Evolutionary conservation across 345 rosid species (phyloP), one percentile per base, ranked within the genome.

Genomic region (Eucalyptus tenuipes): DNA sequence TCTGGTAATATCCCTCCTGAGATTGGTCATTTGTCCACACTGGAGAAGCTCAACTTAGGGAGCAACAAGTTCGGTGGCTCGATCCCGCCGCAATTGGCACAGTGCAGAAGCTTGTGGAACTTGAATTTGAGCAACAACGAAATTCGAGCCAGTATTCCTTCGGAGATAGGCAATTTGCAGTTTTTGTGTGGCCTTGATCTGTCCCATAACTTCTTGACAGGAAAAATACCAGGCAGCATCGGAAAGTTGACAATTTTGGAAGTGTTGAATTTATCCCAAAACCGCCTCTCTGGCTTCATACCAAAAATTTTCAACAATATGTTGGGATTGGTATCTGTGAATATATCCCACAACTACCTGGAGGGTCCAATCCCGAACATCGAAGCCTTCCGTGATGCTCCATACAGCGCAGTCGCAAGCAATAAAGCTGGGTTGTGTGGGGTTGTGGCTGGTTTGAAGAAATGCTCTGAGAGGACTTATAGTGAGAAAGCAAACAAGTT

Each of bases 1-100:
- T 90, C 92, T 7, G 93, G 93, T 33, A 24, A 20, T 7, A 79
- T 92, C 20, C 93, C 92, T 27, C 13, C 9, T 20, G 91, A 90
- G 49, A 49, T 92, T 68, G 89, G 90, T 31, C 48, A 13, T 48
- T 59, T 92, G n/a, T 79, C 88, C 14, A 84, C 57, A 11, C 88
- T 90, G 49, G 85, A 10, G 33, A 31, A 64, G 71, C 91, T 92
- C 1, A 40, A 75, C 82, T 75, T 75, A 40, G 47, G 82, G 27
- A 11, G 82, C 82, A 75, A 75, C 82, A 91, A 88, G 66, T 66
- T 89, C 1, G 61, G 49, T 29, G 82, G 47, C 82, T 75, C 27
- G 2, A 75, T 75, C 82, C 82, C 82, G 0, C 14, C 4, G 5
- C 82, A 89, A 9, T 45, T 91, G 0, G 91, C 71, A 16, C 15